Evolutionary conservation across 352 stramenopile species (phyloP).

Genomic region (Globisporangium paroecandrum): DNA sequence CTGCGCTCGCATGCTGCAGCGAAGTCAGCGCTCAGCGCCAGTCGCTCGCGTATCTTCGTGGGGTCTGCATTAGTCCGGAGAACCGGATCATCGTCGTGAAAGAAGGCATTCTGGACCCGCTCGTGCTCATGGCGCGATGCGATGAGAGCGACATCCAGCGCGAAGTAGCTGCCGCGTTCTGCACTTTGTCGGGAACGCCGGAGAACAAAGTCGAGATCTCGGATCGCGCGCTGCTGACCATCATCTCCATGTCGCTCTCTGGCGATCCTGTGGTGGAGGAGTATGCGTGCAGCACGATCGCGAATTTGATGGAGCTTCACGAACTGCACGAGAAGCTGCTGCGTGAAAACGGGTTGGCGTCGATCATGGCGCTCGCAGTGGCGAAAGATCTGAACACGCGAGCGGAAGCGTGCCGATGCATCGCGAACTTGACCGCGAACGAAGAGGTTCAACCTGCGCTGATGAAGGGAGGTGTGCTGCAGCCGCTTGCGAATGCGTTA

Average conservation of each 20-base stretch:
- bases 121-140: conserved; percentile 94
- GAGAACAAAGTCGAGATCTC: conserved; percentile 97
- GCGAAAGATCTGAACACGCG: conserved; percentile 90
- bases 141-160: conserved; percentile 90
- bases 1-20: conserved; percentile 93
- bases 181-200: conserved; percentile 91
- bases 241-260: conserved; percentile 93
- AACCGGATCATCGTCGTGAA: conserved; percentile 89
- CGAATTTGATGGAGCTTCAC: conserved; percentile 94
- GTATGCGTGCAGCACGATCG: conserved; percentile 91
- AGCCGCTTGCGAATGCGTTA: conserved; percentile 88
- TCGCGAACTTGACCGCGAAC: conserved; percentile 95
- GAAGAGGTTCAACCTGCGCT: conserved; percentile 89
- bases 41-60: conserved; percentile 89
- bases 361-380: conserved; percentile 89
- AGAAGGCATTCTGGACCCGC: conserved; percentile 93
- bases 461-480: conserved; percentile 90
- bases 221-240: conserved; percentile 91
- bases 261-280: conserved; percentile 90
- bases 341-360: conserved; percentile 91
- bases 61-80: conserved; percentile 90
- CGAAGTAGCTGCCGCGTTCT: conserved; percentile 92
- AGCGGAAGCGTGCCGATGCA: conserved; percentile 87
- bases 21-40: conserved; percentile 92
- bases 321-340: conserved; percentile 94